These are phyloP conservation scores for Cutaneotrichosporon daszewskae DNA, from an alignment of 1,284 basidiomycete genomes.

Conservation along the genomic window DNA sequence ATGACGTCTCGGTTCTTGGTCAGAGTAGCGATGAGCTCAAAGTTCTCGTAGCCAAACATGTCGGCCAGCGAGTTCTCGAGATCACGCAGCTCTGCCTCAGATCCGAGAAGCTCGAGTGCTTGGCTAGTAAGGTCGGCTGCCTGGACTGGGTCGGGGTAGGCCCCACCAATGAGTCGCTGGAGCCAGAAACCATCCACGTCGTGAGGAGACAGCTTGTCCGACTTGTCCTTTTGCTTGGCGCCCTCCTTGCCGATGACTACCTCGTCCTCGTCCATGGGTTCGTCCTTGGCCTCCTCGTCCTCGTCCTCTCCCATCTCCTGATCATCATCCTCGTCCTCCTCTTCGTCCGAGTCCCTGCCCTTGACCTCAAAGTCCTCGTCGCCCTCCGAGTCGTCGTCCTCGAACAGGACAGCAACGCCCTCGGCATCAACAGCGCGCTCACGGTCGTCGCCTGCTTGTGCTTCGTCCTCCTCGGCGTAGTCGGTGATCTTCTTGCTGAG, in stretches of 20 bases:
- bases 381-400: conserved; percentile 88
- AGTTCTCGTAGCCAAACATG: conserved; percentile 86
- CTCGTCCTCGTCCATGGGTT: conserved; percentile 47
- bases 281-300: conserved; percentile 52
- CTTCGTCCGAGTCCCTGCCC: conserved; percentile 52
- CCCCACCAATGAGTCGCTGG: conserved; percentile 82
- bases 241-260: conserved; percentile 61
- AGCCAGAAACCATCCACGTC: conserved; percentile 98
- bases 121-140: conserved; percentile 84
- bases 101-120: conserved; percentile 81
- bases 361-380: conserved; percentile 64
- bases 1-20: conserved; percentile 94
- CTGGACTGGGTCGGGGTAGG: conserved; percentile 90
- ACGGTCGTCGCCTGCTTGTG: conserved; percentile 65
- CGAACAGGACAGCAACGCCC: conserved; percentile 92
- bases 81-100: conserved; percentile 84
- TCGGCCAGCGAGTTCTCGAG: conserved; percentile 97
- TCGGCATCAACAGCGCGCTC: conserved; percentile 55
- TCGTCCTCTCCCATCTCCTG: conserved; percentile 54
- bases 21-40: conserved; percentile 84
- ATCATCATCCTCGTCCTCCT: conserved; percentile 64
- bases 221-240: conserved; percentile 37
- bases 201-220: conserved; percentile 78
- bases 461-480: conserved; percentile 81
- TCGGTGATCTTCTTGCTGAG: conserved; percentile 96